phyloP scores from a whole-genome alignment of 768 basidiomycete genomes.

The Pleurotus citrinopileatus region DNA sequence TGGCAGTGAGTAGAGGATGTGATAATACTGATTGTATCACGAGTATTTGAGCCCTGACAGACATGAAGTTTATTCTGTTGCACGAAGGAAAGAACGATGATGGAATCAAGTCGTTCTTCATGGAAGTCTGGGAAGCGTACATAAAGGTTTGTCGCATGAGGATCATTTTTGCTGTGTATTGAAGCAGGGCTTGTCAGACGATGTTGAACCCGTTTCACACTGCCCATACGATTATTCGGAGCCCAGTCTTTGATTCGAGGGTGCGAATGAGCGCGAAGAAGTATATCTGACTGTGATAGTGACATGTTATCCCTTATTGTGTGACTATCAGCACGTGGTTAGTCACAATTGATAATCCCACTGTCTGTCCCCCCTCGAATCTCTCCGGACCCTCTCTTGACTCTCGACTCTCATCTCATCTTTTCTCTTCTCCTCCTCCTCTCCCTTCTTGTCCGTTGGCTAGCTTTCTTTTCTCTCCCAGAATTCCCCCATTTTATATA shows the following conservation, averaged over 20 bases:
- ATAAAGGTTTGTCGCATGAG: slow-evolving; percentile 69
- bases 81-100: slow-evolving; percentile 98
- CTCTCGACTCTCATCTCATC: slow-evolving; percentile 28
- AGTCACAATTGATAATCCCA: slow-evolving; percentile 12
- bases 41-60: slow-evolving; percentile 38
- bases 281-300: slow-evolving; percentile 45
- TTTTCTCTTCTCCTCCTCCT: slow-evolving; percentile 18
- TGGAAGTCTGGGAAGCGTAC: slow-evolving; percentile 96
- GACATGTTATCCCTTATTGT: not conserved
- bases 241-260: slow-evolving; percentile 75
- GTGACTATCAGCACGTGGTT: slow-evolving; percentile 8
- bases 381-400: slow-evolving; percentile 30
- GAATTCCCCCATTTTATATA: slow-evolving; percentile 21
- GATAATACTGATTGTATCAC: not conserved
- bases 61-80: slow-evolving; percentile 91
- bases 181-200: slow-evolving; percentile 46
- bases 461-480: slow-evolving; percentile 19
- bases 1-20: slow-evolving; percentile 72
- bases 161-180: not conserved
- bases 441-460: slow-evolving; percentile 29
- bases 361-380: slow-evolving; percentile 19
- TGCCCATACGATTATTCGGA: slow-evolving; percentile 80
- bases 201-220: slow-evolving; percentile 96
- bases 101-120: slow-evolving; percentile 89
- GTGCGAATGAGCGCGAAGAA: slow-evolving; percentile 87